Evolutionary conservation across 345 rosid species (phyloP).

Genomic region (Camelina neglecta): DNA sequence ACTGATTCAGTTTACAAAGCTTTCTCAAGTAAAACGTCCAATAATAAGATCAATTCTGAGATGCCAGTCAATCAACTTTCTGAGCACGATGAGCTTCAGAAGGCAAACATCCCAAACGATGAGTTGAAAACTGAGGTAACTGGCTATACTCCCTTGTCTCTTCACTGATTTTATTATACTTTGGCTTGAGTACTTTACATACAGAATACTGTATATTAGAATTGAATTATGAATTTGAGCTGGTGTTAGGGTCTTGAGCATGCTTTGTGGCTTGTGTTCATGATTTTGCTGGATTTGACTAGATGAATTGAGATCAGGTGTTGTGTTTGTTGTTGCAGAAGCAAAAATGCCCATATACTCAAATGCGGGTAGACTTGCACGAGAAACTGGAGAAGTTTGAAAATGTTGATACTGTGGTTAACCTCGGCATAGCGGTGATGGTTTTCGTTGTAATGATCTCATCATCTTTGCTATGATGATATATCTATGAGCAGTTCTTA

Average conservation of each 20-base stretch:
- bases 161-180: background rate
- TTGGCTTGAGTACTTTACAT: background rate
- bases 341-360: conserved; percentile 51
- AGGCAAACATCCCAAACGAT: conserved; percentile 34
- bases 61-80: conserved; percentile 44
- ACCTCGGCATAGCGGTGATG: conserved; percentile 65
- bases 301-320: background rate
- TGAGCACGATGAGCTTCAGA: conserved; percentile 38
- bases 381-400: conserved; percentile 52
- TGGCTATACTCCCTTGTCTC: background rate
- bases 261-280: conserved; percentile 3
- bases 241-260: conserved; percentile 16
- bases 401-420: conserved; percentile 60
- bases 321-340: conserved; percentile 49
- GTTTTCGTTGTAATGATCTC: conserved; percentile 43
- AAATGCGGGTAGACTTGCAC: conserved; percentile 43
- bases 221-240: background rate
- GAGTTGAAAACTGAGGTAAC: conserved; percentile 49
- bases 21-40: conserved; percentile 44
- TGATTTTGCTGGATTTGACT: conserved; percentile 3
- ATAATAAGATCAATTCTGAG: conserved; percentile 37
- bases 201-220: background rate
- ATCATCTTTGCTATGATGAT: conserved; percentile 36
- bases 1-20: conserved; percentile 75
- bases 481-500: conserved; percentile 22